Base-by-base conservation (phyloP, 2,329 filamentous ascomycete genomes). In the Colletotrichum trifolii region DNA sequence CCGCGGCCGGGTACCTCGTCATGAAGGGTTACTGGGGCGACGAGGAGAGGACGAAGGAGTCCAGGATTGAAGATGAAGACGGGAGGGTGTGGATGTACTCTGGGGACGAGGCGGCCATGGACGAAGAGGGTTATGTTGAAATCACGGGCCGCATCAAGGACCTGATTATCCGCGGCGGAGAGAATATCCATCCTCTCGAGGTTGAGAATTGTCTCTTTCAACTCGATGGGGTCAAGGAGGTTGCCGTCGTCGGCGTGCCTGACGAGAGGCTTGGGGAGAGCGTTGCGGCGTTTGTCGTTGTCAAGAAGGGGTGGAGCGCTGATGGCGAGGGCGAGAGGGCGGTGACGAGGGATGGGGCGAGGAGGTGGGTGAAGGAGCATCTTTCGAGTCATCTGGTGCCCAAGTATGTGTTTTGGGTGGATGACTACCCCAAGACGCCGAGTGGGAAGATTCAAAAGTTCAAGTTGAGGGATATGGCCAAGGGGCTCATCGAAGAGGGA, bases 381-480 rank as follows among this genome's bases (percentile, higher is more conserved):
- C 76, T 98, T 67, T 87, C 85, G 36, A 88, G 87, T 69, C 92
- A 95, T 77, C 87, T 97, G 74, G 92, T 92, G 56, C 95, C 95
- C 0, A 96, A 92, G 77, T 88, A 95, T 74, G 86, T 98, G n/a
- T 97, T 97, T 74, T 97, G 92, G 86, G 83, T 92, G 0, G 84
- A 89, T 1, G 87, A 89, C n/a, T 96, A 92, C 75, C 95, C 95
- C 17, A 97, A 97, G 85, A 99, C 96, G 40, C 92, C 94, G 6
- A 97, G 93, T 75, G 95, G 95, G 33, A 99, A 99, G 86, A 94
- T 98, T 60, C 93, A 97, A 80, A 97, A 98, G 81, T 97, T 91
- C 75, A 95, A 91, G 80, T 76, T 98, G 72, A 86, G 87, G 73
- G 91, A 94, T 13, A 80, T 85, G 72, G 94, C 83, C 1, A 77